phyloP scores from a whole-genome alignment of 495 filamentous ascomycete genomes.

The Podospora anserina region DNA sequence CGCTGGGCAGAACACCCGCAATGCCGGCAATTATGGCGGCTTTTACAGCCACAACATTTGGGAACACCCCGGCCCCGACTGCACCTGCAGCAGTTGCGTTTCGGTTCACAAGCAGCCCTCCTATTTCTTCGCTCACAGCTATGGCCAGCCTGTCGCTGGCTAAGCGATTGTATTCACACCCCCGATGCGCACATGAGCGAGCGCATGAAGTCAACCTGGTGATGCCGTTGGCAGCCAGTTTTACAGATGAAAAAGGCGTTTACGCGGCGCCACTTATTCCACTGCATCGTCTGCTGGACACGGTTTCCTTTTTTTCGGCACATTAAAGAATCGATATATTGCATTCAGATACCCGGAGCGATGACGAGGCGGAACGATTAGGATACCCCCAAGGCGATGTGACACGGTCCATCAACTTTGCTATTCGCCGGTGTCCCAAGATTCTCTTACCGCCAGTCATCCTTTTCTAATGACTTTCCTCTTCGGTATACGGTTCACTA shows the following conservation, averaged over 20 bases:
- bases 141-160: constrained; percentile 63
- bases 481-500: constrained; percentile 35
- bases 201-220: background rate
- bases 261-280: constrained; percentile 15
- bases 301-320: constrained; percentile 27
- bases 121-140: constrained; percentile 62
- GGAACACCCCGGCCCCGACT: constrained; percentile 61
- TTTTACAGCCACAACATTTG: constrained; percentile 58
- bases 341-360: constrained; percentile 43
- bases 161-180: constrained; percentile 30
- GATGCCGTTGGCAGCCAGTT: background rate
- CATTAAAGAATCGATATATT: constrained; percentile 36
- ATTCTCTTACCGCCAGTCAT: constrained; percentile 16
- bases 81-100: constrained; percentile 64
- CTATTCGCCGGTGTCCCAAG: background rate
- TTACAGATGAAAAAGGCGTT: constrained; percentile 12
- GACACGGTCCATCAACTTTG: background rate
- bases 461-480: constrained; percentile 30
- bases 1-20: constrained; percentile 44
- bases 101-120: constrained; percentile 50
- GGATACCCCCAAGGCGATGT: background rate
- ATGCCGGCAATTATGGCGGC: constrained; percentile 39
- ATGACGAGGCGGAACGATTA: background rate
- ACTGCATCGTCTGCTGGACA: constrained; percentile 23
- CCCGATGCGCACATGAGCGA: background rate